A percentile compares a stretch with the other conserved stretches of the same genome.
phyloP scores from a whole-genome alignment of 495 filamentous ascomycete genomes.

The Aspergillus coremiiformis region DNA sequence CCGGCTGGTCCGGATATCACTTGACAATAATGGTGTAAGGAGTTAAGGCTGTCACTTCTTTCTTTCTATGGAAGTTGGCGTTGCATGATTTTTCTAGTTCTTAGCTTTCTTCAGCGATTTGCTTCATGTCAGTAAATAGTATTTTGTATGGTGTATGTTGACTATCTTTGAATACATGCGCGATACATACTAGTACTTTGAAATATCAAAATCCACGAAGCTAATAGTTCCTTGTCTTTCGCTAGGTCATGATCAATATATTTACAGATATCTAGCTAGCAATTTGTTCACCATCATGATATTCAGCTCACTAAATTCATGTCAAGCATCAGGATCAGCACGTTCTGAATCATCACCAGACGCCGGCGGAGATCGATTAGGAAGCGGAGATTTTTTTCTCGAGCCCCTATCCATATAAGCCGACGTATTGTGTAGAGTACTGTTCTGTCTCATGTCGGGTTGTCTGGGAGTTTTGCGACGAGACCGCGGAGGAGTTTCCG shows the following conservation, averaged over 20 bases:
- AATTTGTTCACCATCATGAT: neutral
- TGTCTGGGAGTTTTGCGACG: conserved; percentile 17
- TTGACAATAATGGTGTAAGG: conserved; percentile 2
- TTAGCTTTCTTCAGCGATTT: neutral
- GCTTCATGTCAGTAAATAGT: neutral
- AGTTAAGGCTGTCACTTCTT: conserved; percentile 3
- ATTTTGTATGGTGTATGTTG: neutral
- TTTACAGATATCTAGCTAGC: neutral
- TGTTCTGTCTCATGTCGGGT: conserved; percentile 15
- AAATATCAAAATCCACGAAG: neutral
- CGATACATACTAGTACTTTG: neutral
- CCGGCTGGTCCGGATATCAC: conserved; percentile 15
- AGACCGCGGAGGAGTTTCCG: conserved; percentile 25
- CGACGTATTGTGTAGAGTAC: conserved; percentile 22
- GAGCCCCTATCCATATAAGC: conserved; percentile 17
- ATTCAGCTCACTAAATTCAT: neutral
- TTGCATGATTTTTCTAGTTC: conserved; percentile 3
- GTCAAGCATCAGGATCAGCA: conserved; percentile 1
- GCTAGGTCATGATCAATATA: neutral
- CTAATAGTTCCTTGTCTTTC: neutral
- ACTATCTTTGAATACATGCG: neutral
- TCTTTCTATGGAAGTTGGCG: conserved; percentile 3
- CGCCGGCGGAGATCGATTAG: conserved; percentile 16
- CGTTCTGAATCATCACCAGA: conserved; percentile 6
- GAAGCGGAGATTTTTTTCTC: conserved; percentile 22